Evolutionary conservation across 768 basidiomycete genomes (phyloP), one percentile per base, ranked within the genome.

Genomic region (Baorangia bicolor): DNA sequence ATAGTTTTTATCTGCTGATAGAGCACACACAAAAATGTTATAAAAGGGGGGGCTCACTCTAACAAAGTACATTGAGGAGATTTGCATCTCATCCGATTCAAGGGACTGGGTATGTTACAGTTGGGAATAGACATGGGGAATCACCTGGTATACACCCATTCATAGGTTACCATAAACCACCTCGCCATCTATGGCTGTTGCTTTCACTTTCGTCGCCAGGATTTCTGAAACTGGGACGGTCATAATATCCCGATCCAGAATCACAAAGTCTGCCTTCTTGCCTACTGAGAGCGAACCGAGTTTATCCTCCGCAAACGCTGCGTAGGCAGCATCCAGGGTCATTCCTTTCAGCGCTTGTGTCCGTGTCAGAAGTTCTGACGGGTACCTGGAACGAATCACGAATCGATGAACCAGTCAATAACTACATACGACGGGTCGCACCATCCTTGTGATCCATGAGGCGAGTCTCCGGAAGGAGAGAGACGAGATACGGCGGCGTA

Each of bases 271-370:
- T 3, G 94, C 94, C 59, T 85, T 83, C 70, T 93, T 94, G 4
- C 94, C 93, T 0, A 79, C 73, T 1, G 73, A 74, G 33, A 98
- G 79, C 0, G 88, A 90, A 2, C 95, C 95, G 1, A 87, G 73
- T 7, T 76, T 75, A 18, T 81, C 69, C 66, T 94, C 92, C 2
- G 84, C 75, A 64, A 95, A 94, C 0, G 89, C 83, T 0, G 94
- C 94, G 61, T 92, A 94, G 1, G 95, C 94, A 0, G 92, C 85
- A 60, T 93, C 92, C 30, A 89, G 74, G 0, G 94, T 96, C 88
- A 95, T 92, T 12, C 95, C 90, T 69, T 88, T 90, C 28, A 98
- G 76, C 0, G 95, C 90, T 69, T 98, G 87, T 16, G 77, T 75
- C 5, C 94, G 82, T 5, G 91, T 88, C 13, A 98, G 76, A n/a